Evolutionary conservation across 1,139 yeast species (phyloP), one percentile per base, ranked within the genome.

Genomic region (Arxiozyma bovina): DNA sequence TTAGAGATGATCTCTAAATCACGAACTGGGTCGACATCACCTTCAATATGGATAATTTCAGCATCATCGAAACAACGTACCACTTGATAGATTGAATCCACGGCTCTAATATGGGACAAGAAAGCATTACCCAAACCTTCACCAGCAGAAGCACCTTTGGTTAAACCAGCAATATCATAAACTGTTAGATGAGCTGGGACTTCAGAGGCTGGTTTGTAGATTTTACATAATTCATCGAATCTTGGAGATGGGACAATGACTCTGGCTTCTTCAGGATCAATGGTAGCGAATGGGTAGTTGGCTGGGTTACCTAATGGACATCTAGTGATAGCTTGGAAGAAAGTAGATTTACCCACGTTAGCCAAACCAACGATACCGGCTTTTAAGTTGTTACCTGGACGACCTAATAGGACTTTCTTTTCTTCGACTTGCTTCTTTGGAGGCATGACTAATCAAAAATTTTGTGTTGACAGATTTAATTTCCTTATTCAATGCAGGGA

Each of bases 61-160:
- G 98, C 94, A 73, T 93, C 99, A 70, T 93, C 99, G 68, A 93
- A 93, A 75, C 96, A 87, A 78, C 99, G 86, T 56, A 93, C 98
- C 63, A 93, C 96, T 76, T 94, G 99, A 78, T 87, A 93, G 68
- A 93, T 84, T 61, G 98, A 96, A 79, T 93, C 99, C 60, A 93
- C 99, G 52, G 99, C 96, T 75, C 99, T 83, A 67, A 93, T 93
- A 74, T 93, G 93, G 63, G 98, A 87, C 78, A 93, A 84, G 82
- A 93, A 93, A 63, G 96, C 96, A 74, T 93, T 94, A 72, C 99
- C 99, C 64, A 93, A 82, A 70, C 99, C 99, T 74, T 93, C 99
- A 75, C 99, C 99, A 54, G 90, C 85, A 60, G 90, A 85, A 52
- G 99, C 99, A 73, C 99, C 98, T 73, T 90, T 89, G 62, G 97